Evolutionary conservation across 148 eudicot species (phyloP).

Genomic region (Arctostaphylos glauca): DNA sequence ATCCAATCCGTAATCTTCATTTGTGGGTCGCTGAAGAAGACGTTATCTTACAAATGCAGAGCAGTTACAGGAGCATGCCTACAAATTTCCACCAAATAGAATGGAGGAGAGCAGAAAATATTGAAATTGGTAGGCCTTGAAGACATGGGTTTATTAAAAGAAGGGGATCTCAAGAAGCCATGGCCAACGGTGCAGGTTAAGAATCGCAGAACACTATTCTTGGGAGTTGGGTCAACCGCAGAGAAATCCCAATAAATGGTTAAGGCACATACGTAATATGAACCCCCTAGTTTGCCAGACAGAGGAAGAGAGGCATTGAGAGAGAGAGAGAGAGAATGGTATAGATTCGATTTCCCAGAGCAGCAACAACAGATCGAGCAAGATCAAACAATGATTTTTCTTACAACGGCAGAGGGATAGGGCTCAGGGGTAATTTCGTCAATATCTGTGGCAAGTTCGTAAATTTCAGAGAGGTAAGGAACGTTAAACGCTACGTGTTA

Average conservation of each 20-base stretch:
- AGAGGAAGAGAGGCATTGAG: neutral
- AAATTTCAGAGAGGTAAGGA: neutral
- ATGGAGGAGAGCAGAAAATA: conserved; percentile 11
- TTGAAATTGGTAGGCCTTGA: neutral
- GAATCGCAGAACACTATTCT: neutral
- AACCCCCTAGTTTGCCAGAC: neutral
- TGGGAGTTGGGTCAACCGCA: neutral
- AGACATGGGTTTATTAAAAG: conserved; percentile 3
- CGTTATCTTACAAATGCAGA: conserved; percentile 20
- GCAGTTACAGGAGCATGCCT: neutral
- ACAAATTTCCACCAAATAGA: conserved; percentile 11
- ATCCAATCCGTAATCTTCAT: conserved; percentile 49
- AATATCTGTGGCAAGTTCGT: neutral
- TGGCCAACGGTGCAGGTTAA: conserved; percentile 9
- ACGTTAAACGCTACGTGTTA: neutral
- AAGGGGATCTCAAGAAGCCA: conserved; percentile 15
- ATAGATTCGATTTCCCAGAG: neutral
- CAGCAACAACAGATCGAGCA: neutral
- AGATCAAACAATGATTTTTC: neutral
- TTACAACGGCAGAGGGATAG: neutral
- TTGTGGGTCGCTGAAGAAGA: conserved; percentile 21
- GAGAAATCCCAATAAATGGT: neutral
- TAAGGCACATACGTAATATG: neutral
- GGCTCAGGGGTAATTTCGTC: neutral
- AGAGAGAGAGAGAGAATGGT: neutral